Percentiles rank a stretch among this genome's conserved stretches.
Evolutionary conservation across 2,329 filamentous ascomycete species (phyloP).

Genomic region (Lithohypha guttulata): DNA sequence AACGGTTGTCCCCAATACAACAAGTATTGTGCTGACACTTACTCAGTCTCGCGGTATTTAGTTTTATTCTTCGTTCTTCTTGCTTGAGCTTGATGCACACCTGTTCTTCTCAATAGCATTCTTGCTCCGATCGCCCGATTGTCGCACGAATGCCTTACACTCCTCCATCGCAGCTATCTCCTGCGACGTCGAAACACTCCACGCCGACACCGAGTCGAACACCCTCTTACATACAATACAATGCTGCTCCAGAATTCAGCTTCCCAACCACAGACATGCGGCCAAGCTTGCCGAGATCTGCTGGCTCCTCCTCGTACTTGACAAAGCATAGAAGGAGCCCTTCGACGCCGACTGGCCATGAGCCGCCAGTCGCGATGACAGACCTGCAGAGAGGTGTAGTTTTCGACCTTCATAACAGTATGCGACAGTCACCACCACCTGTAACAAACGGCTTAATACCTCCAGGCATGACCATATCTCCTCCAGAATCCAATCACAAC

Average conservation of each 20-base stretch:
- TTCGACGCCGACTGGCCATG: conserved; percentile 32
- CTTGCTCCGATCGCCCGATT: conserved; percentile 7
- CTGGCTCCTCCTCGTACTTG: conserved; percentile 50
- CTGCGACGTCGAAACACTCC: conserved; percentile 44
- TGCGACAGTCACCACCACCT: conserved; percentile 77
- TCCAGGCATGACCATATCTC: conserved; percentile 75
- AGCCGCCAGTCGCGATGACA: conserved; percentile 16
- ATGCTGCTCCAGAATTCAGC: conserved; percentile 3
- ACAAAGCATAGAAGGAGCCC: conserved; percentile 51
- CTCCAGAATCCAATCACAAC: conserved; percentile 71
- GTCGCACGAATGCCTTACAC: conserved; percentile 40
- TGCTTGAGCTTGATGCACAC: background rate
- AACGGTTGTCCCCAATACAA: background rate
- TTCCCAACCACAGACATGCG: conserved; percentile 25
- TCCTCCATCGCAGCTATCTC: conserved; percentile 44
- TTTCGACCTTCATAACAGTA: conserved; percentile 43
- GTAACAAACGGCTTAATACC: conserved; percentile 67
- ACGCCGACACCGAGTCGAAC: conserved; percentile 41
- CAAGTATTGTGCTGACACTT: background rate
- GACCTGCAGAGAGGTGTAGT: conserved; percentile 17
- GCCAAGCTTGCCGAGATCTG: conserved; percentile 41
- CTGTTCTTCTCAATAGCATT: background rate
- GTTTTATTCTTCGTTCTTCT: background rate
- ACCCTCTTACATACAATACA: conserved; percentile 35
- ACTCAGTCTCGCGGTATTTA: too few relatives aligned